Evolutionary conservation across 73 alveolate species (phyloP), one percentile per base, ranked within the genome.

Genomic region (Paramecium primaurelia): DNA sequence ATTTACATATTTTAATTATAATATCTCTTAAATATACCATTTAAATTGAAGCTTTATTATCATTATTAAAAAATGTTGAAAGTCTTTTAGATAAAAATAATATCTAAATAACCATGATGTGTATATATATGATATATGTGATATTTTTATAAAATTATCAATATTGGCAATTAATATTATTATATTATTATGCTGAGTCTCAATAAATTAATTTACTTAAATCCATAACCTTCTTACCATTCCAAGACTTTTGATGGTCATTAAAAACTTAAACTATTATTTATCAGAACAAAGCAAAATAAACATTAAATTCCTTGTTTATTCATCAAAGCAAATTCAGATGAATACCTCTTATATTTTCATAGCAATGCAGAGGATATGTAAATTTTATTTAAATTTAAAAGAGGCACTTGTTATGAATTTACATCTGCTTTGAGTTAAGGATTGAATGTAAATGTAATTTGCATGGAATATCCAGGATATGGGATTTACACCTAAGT

Each of bases 331-430:
- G 87, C 87, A 0, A 22, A 73, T n/a, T 60, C 93, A 9, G 86
- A 87, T 38, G 64, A 87, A 64, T 51, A 64, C 12, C 71, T 87
- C 92, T 86, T 97, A 28, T 97, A 97, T 91, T 97, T 97, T 71
- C 99, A 97, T 93, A 99, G 99, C 3, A 97, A 97, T 91, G 99
- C 99, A 6, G 99, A 97, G 88, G 99, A 97, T 92, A 93, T 97
- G 64, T 87, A 73, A 11, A 38, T 30, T 0, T 4, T n/a, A 73
- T 36, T 10, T 30, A 30, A 73, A 38, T 37, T 37, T 4, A 14
- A 12, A 12, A 80, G 91, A 26, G 98, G 98, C 36, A 89, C 94
- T 20, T 97, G 99, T 22, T 94, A 93, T 85, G 97, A 93, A 32
- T 92, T 97, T 87, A 93, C 96, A 40, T 93, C 92, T 80, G 92